Evolutionary conservation across 78 protist genomes (phyloP).

Genomic region (Planoprotostelium fungivorum): DNA sequence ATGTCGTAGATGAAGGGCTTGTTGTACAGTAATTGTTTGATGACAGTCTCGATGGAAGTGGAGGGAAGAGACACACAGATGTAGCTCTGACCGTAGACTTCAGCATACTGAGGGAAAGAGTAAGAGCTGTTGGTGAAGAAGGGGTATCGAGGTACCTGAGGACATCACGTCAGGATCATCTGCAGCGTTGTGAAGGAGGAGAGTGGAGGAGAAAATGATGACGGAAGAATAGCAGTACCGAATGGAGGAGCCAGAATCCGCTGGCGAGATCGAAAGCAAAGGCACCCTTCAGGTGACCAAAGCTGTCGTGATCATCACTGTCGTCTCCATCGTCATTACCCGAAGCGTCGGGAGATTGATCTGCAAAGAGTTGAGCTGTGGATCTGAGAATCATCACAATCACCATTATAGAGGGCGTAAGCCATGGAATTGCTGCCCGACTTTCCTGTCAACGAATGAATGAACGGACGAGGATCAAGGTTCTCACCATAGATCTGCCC

Average conservation of each 20-base stretch:
- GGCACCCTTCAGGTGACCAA: conserved; percentile 66
- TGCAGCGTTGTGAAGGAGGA: no score
- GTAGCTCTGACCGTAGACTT: background rate
- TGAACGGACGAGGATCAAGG: background rate
- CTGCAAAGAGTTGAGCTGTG: background rate
- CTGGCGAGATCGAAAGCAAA: conserved; percentile 13
- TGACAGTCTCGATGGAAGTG: background rate
- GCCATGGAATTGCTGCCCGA: background rate
- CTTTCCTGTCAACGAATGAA: no score
- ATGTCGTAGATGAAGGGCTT: background rate
- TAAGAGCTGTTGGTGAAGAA: background rate
- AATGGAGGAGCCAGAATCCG: conserved; percentile 70
- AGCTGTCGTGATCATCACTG: background rate
- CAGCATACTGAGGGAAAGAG: background rate
- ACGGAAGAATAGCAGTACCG: conserved; percentile 42
- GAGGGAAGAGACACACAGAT: background rate
- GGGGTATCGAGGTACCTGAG: background rate
- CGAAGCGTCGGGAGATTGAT: background rate
- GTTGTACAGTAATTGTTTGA: background rate
- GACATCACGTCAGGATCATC: no score
- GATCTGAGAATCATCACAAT: conserved; percentile 10
- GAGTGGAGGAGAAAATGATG: no score
- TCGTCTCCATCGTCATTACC: background rate
- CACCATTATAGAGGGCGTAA: conserved; percentile 51
- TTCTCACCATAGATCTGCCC: conserved; percentile 2